Evolutionary conservation across 176 grass and related monocot species (phyloP), one percentile per base, ranked within the genome.

Genomic region (Cenchrus americanus): DNA sequence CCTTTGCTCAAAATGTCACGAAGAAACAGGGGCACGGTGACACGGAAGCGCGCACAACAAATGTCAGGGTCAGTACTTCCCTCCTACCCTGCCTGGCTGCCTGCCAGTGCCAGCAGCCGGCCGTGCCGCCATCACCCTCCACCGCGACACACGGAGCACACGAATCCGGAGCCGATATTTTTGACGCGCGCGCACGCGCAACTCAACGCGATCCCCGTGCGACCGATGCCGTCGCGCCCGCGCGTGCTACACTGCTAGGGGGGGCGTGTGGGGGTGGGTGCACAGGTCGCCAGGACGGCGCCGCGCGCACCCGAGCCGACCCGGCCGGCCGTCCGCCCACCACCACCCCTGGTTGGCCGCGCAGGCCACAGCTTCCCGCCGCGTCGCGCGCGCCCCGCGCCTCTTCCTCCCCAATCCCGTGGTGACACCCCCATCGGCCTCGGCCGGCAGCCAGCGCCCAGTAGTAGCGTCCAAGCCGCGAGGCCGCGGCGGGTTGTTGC

Each of bases 141-240:
- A 13, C 77, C 62, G 62, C 49, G 30, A 67, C 62, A 67, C 62
- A 60, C 49, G 51, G 21, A 7, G 81, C 67, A 1, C 67, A 1
- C 61, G 13, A 41, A 41, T 34, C 24, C 42, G 42, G 18, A 17
- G 54, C 77, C 43, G 87, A 81, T 89, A 81, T 71, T 89, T 89
- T 85, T 77, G 52, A 73, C 50, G 50, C 49, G 23, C 80, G 41
- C 80, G 76, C 81, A 26, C 69, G 10, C 84, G 14, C 46, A 64
- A 37, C 34, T 37, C 59, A 57, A 18, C 78, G 34, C 41, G 14
- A 62, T 10, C 40, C 8, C 57, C 19, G 43, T 8, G 23, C 18
- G 24, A 6, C 68, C 80, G 53, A 3, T 7, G 69, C 26, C 41
- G 14, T 19, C 70, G 47, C 22, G 69, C 69, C 42, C n/a, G 44